phyloP scores from a whole-genome alignment of 1,284 basidiomycete genomes.

The Cystobasidium sp. region DNA sequence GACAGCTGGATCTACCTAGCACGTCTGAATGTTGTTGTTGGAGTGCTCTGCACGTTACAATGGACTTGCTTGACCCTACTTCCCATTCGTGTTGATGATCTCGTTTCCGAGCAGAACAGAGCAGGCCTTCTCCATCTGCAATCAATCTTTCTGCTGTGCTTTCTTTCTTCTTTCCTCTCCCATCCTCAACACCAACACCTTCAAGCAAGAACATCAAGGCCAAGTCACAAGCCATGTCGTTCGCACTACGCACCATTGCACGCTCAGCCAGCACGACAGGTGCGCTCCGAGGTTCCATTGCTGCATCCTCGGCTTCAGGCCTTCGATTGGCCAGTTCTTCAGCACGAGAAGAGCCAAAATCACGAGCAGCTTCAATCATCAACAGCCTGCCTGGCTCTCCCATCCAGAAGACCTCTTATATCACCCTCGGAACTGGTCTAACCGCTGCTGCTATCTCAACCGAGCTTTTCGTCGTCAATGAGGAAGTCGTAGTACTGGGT shows the following conservation, averaged over 20 bases:
- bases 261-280: constrained; percentile 10
- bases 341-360: constrained; percentile 64
- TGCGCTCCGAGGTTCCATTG: constrained; percentile 10
- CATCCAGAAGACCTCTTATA: constrained; percentile 87
- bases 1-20: no score
- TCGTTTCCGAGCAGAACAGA: neutral
- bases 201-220: neutral
- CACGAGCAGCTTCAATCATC: constrained; percentile 88
- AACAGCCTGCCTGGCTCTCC: constrained; percentile 90
- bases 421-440: constrained; percentile 87
- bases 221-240: constrained; percentile 33
- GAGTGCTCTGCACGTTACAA: no score
- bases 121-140: neutral
- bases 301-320: constrained; percentile 14
- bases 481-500: constrained; percentile 76
- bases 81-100: no score
- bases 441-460: constrained; percentile 92
- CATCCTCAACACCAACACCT: neutral
- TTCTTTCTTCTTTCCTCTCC: neutral
- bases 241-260: constrained; percentile 11
- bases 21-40: no score
- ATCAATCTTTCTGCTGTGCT: neutral
- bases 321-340: constrained; percentile 26
- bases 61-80: no score
- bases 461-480: constrained; percentile 97